Conservation (phyloP, 805 yeast genomes). For the Komagataella populi region DNA sequence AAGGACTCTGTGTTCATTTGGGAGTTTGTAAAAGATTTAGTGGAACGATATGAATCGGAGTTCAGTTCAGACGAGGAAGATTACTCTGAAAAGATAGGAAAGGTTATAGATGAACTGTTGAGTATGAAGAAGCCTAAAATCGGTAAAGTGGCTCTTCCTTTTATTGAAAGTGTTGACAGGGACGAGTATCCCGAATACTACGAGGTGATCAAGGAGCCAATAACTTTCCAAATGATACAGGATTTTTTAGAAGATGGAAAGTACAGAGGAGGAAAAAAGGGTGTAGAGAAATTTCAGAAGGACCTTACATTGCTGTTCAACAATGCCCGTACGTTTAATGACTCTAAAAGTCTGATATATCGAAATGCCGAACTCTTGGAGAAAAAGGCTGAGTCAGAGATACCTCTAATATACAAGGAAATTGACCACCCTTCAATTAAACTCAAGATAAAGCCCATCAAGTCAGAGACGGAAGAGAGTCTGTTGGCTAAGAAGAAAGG, state of each 20-base stretch:
- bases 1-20: conserved; percentile 45
- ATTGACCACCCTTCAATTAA: not conserved
- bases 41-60: conserved; percentile 21
- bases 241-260: conserved; percentile 36
- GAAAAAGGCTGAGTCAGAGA: conserved; percentile 16
- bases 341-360: conserved; percentile 55
- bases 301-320: conserved; percentile 52
- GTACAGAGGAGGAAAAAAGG: conserved; percentile 31
- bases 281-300: conserved; percentile 42
- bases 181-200: conserved; percentile 73
- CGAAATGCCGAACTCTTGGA: conserved; percentile 56
- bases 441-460: conserved; percentile 3
- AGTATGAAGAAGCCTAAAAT: conserved; percentile 27
- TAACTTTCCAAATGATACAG: conserved; percentile 51
- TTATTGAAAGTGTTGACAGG: conserved; percentile 59
- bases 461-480: conserved; percentile 2
- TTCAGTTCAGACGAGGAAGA: conserved; percentile 1
- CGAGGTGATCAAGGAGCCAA: conserved; percentile 56
- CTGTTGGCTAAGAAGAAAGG: conserved; percentile 2
- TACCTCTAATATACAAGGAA: not conserved
- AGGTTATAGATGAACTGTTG: conserved; percentile 19
- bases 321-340: conserved; percentile 73
- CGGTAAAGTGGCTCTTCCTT: conserved; percentile 51
- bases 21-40: conserved; percentile 40
- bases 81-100: not conserved